Percentiles rank a stretch among this genome's conserved stretches.
Evolutionary conservation across 1,284 basidiomycete species (phyloP).

Genomic region (Leccinum subatratum): DNA sequence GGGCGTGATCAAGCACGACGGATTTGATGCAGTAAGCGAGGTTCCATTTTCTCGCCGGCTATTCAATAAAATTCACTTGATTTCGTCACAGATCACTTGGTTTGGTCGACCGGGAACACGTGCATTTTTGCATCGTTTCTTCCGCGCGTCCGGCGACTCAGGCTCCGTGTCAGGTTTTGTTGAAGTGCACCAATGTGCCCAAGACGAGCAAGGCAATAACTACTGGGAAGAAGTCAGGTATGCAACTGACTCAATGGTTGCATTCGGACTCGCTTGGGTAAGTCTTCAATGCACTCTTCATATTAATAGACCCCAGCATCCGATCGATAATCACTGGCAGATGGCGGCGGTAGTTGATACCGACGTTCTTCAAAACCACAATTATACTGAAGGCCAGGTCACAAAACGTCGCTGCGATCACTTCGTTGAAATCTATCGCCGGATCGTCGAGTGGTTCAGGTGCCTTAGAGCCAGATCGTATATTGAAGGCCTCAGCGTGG

Average conservation of each 20-base stretch:
- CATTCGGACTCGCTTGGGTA: background rate
- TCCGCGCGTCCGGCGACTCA: background rate
- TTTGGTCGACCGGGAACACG: background rate
- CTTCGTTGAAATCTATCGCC: background rate
- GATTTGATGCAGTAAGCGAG: background rate
- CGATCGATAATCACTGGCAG: background rate
- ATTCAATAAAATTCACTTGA: background rate
- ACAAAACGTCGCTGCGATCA: background rate
- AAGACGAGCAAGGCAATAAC: background rate
- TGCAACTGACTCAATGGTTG: background rate
- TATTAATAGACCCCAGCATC: background rate
- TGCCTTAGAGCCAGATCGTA: background rate
- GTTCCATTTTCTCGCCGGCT: background rate
- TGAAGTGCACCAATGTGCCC: background rate
- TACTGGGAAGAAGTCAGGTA: background rate
- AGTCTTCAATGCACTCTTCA: background rate
- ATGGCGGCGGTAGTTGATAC: background rate
- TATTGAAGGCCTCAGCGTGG: background rate
- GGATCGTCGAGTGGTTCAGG: background rate
- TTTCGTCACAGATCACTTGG: background rate
- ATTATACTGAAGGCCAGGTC: background rate
- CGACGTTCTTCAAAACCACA: background rate
- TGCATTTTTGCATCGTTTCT: background rate
- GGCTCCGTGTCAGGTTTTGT: background rate
- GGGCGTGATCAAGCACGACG: background rate